Evolutionary conservation across 164 flowering plant species (phyloP), one percentile per base, ranked within the genome.

Genomic region (Magnolia officinalis): DNA sequence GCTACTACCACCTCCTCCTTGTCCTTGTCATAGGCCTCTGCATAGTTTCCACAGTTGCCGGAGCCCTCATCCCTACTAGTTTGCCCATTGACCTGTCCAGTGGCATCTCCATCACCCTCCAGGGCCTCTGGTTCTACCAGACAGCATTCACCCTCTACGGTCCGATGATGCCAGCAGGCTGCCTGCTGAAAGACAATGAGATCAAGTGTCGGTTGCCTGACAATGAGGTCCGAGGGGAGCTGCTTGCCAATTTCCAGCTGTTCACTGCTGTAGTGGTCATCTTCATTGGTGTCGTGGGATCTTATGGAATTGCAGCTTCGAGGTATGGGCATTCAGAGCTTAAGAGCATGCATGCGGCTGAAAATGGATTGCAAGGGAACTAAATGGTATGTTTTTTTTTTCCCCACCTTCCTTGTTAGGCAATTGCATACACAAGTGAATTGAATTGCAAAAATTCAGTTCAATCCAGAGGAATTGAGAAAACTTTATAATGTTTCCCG

Each of bases 111-210:
- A 88, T 94, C 20, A 86, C 98, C n/a, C 91, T 96, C 45, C 99
- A 94, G 83, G 99, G 99, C 72, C 90, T 96, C 50, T 96, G 99
- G 99, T 96, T 96, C 82, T 96, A 92, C 81, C 97, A 94, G 77
- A 96, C 99, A 4, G 98, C 99, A 11, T 90, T 94, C 83, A 87
- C 91, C 67, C 97, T 96, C 6, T 96, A 91, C 71, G 98, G 99
- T 37, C 91, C 98, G 9, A 89, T 90, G 92, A 90, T 93, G 96
- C 99, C 99, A 11, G 86, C 87, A 26, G 98, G 98, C 67, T 96
- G 97, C 75, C 69, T 10, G 77, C 87, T 92, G 24, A 87, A 82
- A 73, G 89, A 63, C 6, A 80, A 85, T 61, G 72, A 14, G 51
- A 81, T 96, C 59, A 52, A 65, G 5, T 96, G 99, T 70, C 85